phyloP scores from a whole-genome alignment of 1,139 yeast genomes.

The Taphrina pruni region DNA sequence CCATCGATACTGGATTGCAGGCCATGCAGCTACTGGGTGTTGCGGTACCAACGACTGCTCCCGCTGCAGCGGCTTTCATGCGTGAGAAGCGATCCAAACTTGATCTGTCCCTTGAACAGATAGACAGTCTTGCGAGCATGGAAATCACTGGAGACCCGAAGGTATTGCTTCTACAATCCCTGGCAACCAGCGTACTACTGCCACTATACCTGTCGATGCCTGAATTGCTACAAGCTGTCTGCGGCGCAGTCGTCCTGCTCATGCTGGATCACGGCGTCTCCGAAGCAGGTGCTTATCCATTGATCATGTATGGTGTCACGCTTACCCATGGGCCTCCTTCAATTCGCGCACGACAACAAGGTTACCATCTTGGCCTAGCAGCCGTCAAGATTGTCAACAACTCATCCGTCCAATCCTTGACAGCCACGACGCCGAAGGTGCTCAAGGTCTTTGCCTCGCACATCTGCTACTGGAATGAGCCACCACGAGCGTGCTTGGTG shows the following conservation, averaged over 20 bases:
- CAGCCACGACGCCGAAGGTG: conserved; percentile 23
- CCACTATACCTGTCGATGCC: conserved; percentile 34
- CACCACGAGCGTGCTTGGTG: conserved; percentile 28
- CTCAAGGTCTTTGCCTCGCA: conserved; percentile 40
- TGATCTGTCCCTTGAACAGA: conserved; percentile 28
- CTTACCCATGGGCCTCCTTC: conserved; percentile 15
- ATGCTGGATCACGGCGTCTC: conserved; percentile 19
- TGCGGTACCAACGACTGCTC: conserved; percentile 11
- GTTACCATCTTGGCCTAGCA: conserved; percentile 32
- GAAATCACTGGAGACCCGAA: conserved; percentile 3
- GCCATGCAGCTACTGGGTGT: conserved; percentile 25
- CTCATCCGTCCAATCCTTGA: conserved; percentile 2
- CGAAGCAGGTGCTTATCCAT: conserved; percentile 36
- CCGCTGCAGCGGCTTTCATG: conserved; percentile 16
- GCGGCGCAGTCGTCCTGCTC: conserved; percentile 16
- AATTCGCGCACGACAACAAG: conserved; percentile 22
- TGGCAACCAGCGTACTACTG: conserved; percentile 22
- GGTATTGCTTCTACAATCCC: conserved; percentile 23
- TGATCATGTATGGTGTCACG: conserved; percentile 33
- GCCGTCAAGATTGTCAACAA: conserved; percentile 31
- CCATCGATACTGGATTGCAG: conserved; percentile 29
- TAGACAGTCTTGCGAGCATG: conserved; percentile 21
- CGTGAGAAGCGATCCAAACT: conserved; percentile 8
- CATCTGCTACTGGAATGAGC: conserved; percentile 34
- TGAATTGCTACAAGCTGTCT: conserved; percentile 21